Percentiles rank a stretch among this genome's conserved stretches.
Conservation (phyloP, 2,329 filamentous ascomycete genomes). For the Hansfordia pulvinata region DNA sequence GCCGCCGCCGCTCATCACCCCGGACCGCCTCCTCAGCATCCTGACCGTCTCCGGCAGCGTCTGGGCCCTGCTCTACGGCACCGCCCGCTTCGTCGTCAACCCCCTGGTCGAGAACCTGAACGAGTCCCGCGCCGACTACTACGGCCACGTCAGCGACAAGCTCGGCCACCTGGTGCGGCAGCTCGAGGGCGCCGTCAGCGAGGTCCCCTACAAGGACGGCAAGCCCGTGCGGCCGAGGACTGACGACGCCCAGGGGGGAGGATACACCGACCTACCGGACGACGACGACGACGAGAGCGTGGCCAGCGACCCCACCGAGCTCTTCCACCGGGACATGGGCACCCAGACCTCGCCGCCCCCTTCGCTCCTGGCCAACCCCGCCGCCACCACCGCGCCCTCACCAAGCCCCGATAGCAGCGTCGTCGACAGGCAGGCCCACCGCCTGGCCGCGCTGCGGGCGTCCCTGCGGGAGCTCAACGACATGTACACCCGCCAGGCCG, state of each 20-base stretch:
- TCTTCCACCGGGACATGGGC: conserved; percentile 70
- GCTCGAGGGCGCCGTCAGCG: conserved; percentile 45
- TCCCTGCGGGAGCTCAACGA: conserved; percentile 28
- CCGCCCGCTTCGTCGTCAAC: conserved; percentile 53
- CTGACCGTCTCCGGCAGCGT: conserved; percentile 43
- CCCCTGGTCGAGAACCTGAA: conserved; percentile 43
- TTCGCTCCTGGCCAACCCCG: conserved; percentile 22
- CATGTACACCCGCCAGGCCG: conserved; percentile 27
- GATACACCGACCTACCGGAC: no score
- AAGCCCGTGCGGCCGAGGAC: conserved; percentile 9
- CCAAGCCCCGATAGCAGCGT: conserved; percentile 1
- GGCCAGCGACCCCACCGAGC: conserved; percentile 55
- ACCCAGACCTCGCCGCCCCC: conserved; percentile 55
- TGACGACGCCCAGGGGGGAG: conserved; percentile 6
- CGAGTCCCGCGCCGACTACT: conserved; percentile 37
- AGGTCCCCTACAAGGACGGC: conserved; percentile 32
- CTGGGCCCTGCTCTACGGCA: conserved; percentile 54
- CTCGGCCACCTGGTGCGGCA: conserved; percentile 31
- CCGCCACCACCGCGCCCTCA: no score
- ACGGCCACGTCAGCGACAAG: conserved; percentile 29
- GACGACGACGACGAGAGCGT: conserved; percentile 27
- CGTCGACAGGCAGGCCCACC: conserved; percentile 24
- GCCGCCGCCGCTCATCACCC: conserved; percentile 49
- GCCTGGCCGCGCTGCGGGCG: conserved; percentile 27
- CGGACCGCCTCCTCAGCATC: conserved; percentile 41